A percentile compares a stretch with the other conserved stretches of the same genome.
Evolutionary conservation across 805 yeast genomes (phyloP).

Genomic region (Kodamaea nitidulidarum): DNA sequence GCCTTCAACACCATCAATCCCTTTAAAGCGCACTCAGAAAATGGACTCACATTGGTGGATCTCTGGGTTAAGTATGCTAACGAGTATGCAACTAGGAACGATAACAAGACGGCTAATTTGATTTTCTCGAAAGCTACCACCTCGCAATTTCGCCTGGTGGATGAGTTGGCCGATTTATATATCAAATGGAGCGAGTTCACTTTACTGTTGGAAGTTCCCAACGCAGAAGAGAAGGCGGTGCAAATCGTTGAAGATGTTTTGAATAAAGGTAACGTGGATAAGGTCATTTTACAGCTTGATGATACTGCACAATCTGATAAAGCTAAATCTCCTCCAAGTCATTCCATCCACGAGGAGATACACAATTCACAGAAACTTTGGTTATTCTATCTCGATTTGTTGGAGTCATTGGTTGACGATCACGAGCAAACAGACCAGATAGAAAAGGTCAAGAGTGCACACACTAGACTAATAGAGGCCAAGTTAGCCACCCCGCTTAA

Average conservation of each 20-base stretch:
- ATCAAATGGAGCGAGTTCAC: conserved; percentile 73
- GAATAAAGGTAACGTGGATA: no score
- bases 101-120: conserved; percentile 55
- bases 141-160: conserved; percentile 60
- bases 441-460: conserved; percentile 21
- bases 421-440: conserved; percentile 19
- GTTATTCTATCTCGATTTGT: conserved; percentile 67
- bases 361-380: conserved; percentile 60
- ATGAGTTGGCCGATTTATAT: conserved; percentile 68
- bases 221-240: conserved; percentile 38
- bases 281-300: no score
- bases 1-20: conserved; percentile 72
- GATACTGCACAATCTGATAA: no score
- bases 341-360: conserved; percentile 1
- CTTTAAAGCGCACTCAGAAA: conserved; percentile 29
- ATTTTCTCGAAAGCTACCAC: conserved; percentile 62
- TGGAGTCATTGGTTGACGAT: conserved; percentile 51
- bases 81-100: conserved; percentile 54
- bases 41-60: conserved; percentile 40
- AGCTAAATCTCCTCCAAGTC: no score
- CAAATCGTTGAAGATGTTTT: conserved; percentile 28
- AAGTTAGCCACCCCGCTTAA: conserved; percentile 68
- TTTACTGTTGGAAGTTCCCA: conserved; percentile 36
- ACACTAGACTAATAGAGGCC: conserved; percentile 31
- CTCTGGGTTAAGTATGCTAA: conserved; percentile 72